Evolutionary conservation across 805 yeast species (phyloP).

Genomic region (Cyberlindnera maclurae): DNA sequence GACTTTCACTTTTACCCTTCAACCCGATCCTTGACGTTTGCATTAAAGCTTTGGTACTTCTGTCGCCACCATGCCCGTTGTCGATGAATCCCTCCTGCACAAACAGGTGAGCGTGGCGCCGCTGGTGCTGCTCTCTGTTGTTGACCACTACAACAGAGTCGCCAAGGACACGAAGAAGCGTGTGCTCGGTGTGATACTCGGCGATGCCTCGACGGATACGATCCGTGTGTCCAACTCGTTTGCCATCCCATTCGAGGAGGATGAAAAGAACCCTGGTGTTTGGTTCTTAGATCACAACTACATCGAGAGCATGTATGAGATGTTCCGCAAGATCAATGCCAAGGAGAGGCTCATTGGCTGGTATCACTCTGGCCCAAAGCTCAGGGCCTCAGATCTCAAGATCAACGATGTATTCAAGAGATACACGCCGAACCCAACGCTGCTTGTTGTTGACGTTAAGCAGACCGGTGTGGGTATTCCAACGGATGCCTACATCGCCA

Average conservation of each 20-base stretch:
- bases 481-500: constrained; percentile 88
- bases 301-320: constrained; percentile 92
- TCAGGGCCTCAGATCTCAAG: constrained; percentile 79
- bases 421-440: constrained; percentile 73
- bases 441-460: constrained; percentile 86
- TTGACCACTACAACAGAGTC: constrained; percentile 90
- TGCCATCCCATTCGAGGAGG: constrained; percentile 98
- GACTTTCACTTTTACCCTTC: too few species aligned
- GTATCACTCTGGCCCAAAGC: constrained; percentile 97
- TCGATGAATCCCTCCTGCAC: constrained; percentile 20
- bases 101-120: constrained; percentile 90
- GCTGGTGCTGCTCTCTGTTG: constrained; percentile 84
- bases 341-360: constrained; percentile 96
- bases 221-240: constrained; percentile 84
- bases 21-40: too few species aligned
- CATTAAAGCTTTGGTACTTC: neutral
- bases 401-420: constrained; percentile 86
- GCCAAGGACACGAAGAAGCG: constrained; percentile 70
- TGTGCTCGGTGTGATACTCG: constrained; percentile 90
- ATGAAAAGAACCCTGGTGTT: constrained; percentile 80
- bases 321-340: constrained; percentile 97
- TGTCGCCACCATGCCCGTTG: constrained; percentile 10
- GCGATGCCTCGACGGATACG: constrained; percentile 51
- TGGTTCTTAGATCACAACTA: constrained; percentile 98
- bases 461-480: constrained; percentile 85